phyloP scores from a whole-genome alignment of 2,329 filamentous ascomycete genomes.

The Clarireedia monteithiana region DNA sequence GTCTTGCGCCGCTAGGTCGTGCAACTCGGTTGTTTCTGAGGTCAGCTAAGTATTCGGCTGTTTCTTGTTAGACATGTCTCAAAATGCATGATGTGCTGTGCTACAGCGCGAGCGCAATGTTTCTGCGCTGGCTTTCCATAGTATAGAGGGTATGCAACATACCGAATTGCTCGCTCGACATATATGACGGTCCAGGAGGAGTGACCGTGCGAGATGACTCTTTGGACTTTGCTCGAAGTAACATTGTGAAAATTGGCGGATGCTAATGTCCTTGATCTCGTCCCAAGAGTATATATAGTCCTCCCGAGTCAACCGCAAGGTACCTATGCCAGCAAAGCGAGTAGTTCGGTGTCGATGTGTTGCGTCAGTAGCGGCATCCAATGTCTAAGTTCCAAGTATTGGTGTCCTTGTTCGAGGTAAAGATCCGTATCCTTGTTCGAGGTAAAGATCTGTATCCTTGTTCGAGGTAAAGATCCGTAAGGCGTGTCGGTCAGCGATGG shows the following conservation, averaged over 20 bases:
- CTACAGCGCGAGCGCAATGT: not conserved
- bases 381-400: slow-evolving; percentile 9
- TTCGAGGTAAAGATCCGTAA: slow-evolving; percentile 1
- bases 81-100: not conserved
- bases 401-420: not conserved
- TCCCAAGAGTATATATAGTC: not conserved
- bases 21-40: slow-evolving; percentile 60
- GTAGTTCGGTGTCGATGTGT: slow-evolving; percentile 3
- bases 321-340: not conserved
- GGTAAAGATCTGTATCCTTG: not conserved
- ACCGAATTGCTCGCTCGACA: slow-evolving; percentile 63
- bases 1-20: slow-evolving; percentile 64
- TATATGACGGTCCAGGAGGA: slow-evolving; percentile 55
- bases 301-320: not conserved
- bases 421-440: not conserved
- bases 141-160: slow-evolving; percentile 22
- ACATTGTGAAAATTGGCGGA: slow-evolving; percentile 12
- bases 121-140: not conserved
- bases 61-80: slow-evolving; percentile 15
- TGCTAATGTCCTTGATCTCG: not conserved
- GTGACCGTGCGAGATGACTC: slow-evolving; percentile 44
- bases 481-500: not conserved
- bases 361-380: slow-evolving; percentile 2
- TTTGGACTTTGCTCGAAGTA: slow-evolving; percentile 27
- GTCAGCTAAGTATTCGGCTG: slow-evolving; percentile 64